Conservation (phyloP, 179 eudicot species). For the Beta corolliflora region DNA sequence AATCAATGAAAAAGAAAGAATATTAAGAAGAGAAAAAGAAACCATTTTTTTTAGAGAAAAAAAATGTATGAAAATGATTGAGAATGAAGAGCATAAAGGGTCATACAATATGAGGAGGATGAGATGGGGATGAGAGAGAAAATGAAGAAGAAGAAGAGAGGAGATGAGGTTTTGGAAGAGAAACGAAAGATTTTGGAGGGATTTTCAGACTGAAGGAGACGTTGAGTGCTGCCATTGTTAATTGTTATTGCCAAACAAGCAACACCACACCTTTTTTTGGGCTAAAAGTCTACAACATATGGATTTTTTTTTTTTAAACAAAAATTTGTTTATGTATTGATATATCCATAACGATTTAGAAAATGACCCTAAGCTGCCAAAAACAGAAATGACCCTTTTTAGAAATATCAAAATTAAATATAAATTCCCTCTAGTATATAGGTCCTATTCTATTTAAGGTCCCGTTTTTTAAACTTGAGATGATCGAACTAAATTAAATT, state of each 20-base stretch:
- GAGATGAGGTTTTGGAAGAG: constrained; percentile 20
- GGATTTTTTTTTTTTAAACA: not conserved
- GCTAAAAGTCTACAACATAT: not conserved
- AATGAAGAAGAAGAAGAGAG: not conserved
- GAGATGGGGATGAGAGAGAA: not conserved
- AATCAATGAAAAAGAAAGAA: not conserved
- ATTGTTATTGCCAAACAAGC: constrained; percentile 22
- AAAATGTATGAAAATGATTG: not conserved
- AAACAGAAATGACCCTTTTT: too few species aligned
- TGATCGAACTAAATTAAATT: too few species aligned
- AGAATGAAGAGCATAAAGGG: not conserved
- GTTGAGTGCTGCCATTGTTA: constrained; percentile 36
- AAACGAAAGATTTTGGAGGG: constrained; percentile 22
- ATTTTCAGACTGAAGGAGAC: constrained; percentile 28
- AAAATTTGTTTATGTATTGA: too few species aligned
- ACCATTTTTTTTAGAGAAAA: not conserved
- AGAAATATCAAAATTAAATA: too few species aligned
- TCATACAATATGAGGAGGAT: constrained; percentile 18
- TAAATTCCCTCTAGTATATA: too few species aligned
- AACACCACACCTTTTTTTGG: constrained; percentile 10
- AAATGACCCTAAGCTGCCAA: too few species aligned
- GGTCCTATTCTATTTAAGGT: too few species aligned
- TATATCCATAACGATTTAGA: too few species aligned
- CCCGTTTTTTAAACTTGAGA: too few species aligned
- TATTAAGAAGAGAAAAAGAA: not conserved